Conservation (phyloP, 2,329 filamentous ascomycete genomes). For the Purpureocillium lavendulum region DNA sequence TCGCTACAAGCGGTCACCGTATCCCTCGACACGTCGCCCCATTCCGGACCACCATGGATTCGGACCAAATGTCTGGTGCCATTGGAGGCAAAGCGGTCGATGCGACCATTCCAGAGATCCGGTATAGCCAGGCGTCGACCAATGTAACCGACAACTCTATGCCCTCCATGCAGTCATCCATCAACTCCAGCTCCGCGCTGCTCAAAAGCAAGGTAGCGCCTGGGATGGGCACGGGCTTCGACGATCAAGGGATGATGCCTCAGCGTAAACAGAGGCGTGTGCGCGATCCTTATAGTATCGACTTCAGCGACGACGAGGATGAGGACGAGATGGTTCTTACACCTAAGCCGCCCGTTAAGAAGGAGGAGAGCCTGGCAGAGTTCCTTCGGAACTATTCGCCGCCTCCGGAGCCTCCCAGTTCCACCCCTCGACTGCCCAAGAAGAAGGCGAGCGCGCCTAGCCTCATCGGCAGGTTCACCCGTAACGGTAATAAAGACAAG, state of each 20-base stretch:
- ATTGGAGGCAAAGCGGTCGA: slow-evolving; percentile 49
- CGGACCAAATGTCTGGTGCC: slow-evolving; percentile 59
- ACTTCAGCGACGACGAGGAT: slow-evolving; percentile 58
- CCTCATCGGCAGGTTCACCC: slow-evolving; percentile 50
- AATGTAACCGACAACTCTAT: slow-evolving; percentile 49
- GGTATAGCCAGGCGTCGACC: slow-evolving; percentile 48
- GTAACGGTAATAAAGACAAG: slow-evolving; percentile 14
- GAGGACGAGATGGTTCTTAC: slow-evolving; percentile 35
- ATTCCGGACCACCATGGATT: slow-evolving; percentile 79
- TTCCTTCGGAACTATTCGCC: slow-evolving; percentile 65
- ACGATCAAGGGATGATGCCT: slow-evolving; percentile 50
- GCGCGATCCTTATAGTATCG: slow-evolving; percentile 89
- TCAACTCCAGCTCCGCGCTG: slow-evolving; percentile 69
- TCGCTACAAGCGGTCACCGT: slow-evolving; percentile 50
- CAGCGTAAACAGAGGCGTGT: slow-evolving; percentile 69
- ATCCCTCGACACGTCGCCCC: slow-evolving; percentile 79
- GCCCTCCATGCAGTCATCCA: slow-evolving; percentile 51
- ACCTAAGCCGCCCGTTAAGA: slow-evolving; percentile 28
- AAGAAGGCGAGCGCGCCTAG: slow-evolving; percentile 58
- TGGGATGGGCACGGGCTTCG: slow-evolving; percentile 28
- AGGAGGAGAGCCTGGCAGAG: slow-evolving; percentile 64
- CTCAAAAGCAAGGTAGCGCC: slow-evolving; percentile 33
- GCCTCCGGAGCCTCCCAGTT: slow-evolving; percentile 39
- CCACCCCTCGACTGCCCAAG: slow-evolving; percentile 34
- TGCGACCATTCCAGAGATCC: slow-evolving; percentile 46